Evolutionary conservation across 2,329 filamentous ascomycete genomes (phyloP).

Genomic region (Ascochyta clinopodiicola): DNA sequence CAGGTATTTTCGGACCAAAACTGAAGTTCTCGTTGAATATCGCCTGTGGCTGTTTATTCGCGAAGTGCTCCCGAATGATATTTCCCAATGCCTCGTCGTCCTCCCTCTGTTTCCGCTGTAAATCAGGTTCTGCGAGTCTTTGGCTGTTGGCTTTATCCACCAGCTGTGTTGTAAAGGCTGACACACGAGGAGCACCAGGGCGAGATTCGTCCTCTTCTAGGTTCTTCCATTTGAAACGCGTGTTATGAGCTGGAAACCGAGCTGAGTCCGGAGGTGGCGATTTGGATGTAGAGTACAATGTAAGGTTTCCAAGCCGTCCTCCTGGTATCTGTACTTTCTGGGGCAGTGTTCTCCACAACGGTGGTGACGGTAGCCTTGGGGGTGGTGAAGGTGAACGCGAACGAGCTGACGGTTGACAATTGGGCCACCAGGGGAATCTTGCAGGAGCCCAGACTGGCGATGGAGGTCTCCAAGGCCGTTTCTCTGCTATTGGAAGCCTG

Average conservation of each 20-base stretch:
- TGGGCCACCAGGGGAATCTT: background rate
- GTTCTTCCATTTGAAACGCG: background rate
- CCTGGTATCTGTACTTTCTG: background rate
- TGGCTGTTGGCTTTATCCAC: background rate
- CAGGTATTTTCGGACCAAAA: background rate
- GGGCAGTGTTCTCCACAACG: background rate
- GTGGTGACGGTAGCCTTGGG: background rate
- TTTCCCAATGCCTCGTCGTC: background rate
- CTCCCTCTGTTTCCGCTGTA: background rate
- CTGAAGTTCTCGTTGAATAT: conserved; percentile 4
- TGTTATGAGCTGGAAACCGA: too few relatives aligned
- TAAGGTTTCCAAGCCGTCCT: background rate
- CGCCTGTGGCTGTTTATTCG: background rate
- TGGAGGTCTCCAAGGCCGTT: background rate
- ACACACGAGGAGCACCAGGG: background rate
- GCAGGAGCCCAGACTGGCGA: background rate
- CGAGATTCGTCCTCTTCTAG: background rate
- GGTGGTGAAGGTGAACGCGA: background rate
- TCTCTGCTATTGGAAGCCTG: background rate
- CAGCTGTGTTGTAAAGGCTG: background rate
- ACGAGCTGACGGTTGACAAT: background rate
- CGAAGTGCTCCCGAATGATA: background rate
- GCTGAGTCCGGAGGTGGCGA: background rate
- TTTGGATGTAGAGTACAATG: background rate
- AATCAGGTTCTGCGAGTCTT: background rate